Evolutionary conservation across 2,329 filamentous ascomycete genomes (phyloP).

Genomic region (Fusarium tanahbumbuense): DNA sequence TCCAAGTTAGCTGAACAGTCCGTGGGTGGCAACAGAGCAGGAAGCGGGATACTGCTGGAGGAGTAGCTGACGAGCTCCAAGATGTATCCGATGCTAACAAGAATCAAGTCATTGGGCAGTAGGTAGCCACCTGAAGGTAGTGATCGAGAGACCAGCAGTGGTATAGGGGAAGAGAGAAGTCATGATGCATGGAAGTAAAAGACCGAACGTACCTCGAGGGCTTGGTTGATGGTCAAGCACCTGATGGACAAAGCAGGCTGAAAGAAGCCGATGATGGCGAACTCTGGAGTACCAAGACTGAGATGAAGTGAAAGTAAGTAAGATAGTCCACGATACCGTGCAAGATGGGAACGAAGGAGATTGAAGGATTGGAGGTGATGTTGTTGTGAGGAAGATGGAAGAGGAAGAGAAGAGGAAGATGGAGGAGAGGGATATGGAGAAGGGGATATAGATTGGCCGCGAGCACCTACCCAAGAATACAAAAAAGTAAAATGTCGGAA

Average conservation of each 20-base stretch:
- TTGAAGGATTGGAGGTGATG: conserved; percentile 58
- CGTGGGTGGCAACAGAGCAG: not conserved
- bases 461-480: conserved; percentile 41
- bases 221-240: conserved; percentile 46
- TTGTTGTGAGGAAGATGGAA: conserved; percentile 56
- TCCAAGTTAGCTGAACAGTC: not conserved
- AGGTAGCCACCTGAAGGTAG: no score
- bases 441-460: not conserved
- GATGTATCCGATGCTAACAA: not conserved
- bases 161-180: not conserved
- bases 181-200: not conserved
- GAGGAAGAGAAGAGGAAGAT: conserved; percentile 25
- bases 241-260: conserved; percentile 46
- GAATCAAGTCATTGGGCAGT: not conserved
- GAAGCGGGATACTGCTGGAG: not conserved
- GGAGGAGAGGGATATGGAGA: not conserved
- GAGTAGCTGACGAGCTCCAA: not conserved
- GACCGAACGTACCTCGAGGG: conserved; percentile 42
- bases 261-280: conserved; percentile 52
- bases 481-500: conserved; percentile 33
- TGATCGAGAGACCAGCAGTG: no score
- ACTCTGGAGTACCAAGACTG: conserved; percentile 63
- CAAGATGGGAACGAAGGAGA: conserved; percentile 61
- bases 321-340: conserved; percentile 70
- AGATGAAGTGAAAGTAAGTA: conserved; percentile 68